Conservation (phyloP, 441 rosid species). For the Manihot esculenta region DNA sequence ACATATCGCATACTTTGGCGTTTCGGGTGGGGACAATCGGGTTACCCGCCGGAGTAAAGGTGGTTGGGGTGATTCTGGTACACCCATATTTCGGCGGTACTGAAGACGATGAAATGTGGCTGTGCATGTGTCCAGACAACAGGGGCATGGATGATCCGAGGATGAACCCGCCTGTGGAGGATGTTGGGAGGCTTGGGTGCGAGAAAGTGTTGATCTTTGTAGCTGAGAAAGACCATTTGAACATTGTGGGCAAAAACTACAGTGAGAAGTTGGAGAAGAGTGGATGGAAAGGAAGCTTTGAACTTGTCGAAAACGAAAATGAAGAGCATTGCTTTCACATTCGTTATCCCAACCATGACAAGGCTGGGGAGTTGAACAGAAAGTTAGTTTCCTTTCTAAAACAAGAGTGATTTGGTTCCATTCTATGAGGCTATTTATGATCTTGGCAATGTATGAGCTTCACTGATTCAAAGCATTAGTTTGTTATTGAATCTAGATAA, state of each 20-base stretch:
- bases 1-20: constrained; percentile 34
- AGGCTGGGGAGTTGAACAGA: constrained; percentile 28
- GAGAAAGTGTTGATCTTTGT: constrained; percentile 39
- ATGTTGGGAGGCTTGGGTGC: constrained; percentile 38
- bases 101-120: constrained; percentile 41
- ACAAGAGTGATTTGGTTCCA: constrained; percentile 7
- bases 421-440: not conserved
- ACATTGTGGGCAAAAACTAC: constrained; percentile 26
- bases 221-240: constrained; percentile 38
- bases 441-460: not conserved
- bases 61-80: constrained; percentile 31
- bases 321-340: constrained; percentile 35
- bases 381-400: constrained; percentile 39
- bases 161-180: constrained; percentile 34
- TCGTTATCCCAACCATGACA: constrained; percentile 9
- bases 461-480: not conserved
- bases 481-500: not conserved
- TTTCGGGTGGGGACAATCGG: constrained; percentile 32
- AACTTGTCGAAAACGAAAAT: constrained; percentile 29
- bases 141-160: constrained; percentile 38
- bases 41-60: constrained; percentile 28
- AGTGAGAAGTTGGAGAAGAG: constrained; percentile 37
- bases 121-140: constrained; percentile 34
- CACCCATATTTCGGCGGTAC: constrained; percentile 47
- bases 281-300: constrained; percentile 37